Evolutionary conservation across 495 filamentous ascomycete genomes (phyloP).

Genomic region (Penicillium ucsense): DNA sequence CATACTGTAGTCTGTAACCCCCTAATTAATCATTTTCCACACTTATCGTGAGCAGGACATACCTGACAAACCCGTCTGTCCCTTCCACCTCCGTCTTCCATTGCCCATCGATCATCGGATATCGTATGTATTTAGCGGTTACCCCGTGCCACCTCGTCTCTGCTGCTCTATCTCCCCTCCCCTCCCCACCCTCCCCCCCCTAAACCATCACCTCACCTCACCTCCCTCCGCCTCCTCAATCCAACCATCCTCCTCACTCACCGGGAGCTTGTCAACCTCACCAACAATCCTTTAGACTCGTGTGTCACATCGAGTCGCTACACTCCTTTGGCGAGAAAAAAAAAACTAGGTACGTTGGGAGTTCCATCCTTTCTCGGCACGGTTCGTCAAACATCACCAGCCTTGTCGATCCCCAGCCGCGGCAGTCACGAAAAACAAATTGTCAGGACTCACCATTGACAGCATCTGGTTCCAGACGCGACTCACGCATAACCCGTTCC

Average conservation of each 20-base stretch:
- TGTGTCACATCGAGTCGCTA: not conserved
- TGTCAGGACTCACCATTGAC: too few species aligned
- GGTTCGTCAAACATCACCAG: not conserved
- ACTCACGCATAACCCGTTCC: slow-evolving; percentile 16
- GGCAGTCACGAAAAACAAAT: too few species aligned
- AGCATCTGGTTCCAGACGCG: too few species aligned
- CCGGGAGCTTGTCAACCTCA: too few species aligned
- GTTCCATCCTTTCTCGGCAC: slow-evolving; percentile 6
- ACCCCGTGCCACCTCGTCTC: slow-evolving; percentile 17
- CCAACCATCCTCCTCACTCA: not conserved
- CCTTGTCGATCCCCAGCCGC: not conserved
- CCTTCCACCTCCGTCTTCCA: not conserved
- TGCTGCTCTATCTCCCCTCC: not conserved
- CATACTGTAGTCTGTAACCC: too few species aligned
- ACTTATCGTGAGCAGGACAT: not conserved
- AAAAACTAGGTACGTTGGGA: slow-evolving; percentile 1
- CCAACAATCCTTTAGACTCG: slow-evolving; percentile 1
- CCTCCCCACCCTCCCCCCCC: slow-evolving; percentile 4
- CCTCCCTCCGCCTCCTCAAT: slow-evolving; percentile 1
- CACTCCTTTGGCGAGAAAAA: not conserved
- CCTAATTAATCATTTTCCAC: too few species aligned
- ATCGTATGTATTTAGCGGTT: slow-evolving; percentile 24
- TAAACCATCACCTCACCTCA: slow-evolving; percentile 4
- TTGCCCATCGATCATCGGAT: slow-evolving; percentile 10
- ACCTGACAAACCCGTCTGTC: not conserved